Base-by-base conservation (phyloP, 371 early-diverging fungal genomes). In the Smittium culicis region DNA sequence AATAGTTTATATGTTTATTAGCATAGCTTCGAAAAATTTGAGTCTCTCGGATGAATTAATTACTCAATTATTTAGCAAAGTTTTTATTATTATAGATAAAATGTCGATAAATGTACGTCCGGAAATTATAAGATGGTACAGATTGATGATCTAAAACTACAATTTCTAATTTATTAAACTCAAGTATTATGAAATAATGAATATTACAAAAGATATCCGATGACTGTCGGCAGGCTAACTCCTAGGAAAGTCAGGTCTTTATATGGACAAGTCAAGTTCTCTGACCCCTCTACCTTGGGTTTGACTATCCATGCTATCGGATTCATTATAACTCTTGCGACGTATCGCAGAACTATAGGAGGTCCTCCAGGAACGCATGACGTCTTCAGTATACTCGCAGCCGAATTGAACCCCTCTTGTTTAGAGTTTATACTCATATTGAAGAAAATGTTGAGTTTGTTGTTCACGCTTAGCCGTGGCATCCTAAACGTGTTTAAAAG, bases 251-350 rank as follows among this genome's bases (percentile, higher is more conserved):
- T 45, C 20, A 45, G 20, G 5, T 45, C 20, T 5, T 45, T 20
- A 20, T 45, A 45, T 11, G 45, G 45, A 20, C 45, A 45, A 11
- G 45, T 45, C 5, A 45, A 45, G 20, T 20, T 45, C 11, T 5
- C 45, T 11, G 45, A 45, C 5, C 20, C 45, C 11, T 5, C 20
- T 45, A 45, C 20, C 11, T 45, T 45, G 5, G 45, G 45, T 45
- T 45, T 77, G 0, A 73, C 72, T 30, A 77, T 69, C 77, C 77
- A 75, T 66, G 74, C 69, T 65, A 77, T 77, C 28, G 72, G 71
- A 24, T 45, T 34, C n/a, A 77, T 55, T 25, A 70, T 69, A 45
- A 77, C 69, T 57, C 72, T 68, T 24, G 77, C 76, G 54, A 58
- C 45, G 68, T 77, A 77, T 28, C 67, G 34, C 70, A 77, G 72